Evolutionary conservation across 768 basidiomycete species (phyloP), one percentile per base, ranked within the genome.

Genomic region (Tricholoma terreum): DNA sequence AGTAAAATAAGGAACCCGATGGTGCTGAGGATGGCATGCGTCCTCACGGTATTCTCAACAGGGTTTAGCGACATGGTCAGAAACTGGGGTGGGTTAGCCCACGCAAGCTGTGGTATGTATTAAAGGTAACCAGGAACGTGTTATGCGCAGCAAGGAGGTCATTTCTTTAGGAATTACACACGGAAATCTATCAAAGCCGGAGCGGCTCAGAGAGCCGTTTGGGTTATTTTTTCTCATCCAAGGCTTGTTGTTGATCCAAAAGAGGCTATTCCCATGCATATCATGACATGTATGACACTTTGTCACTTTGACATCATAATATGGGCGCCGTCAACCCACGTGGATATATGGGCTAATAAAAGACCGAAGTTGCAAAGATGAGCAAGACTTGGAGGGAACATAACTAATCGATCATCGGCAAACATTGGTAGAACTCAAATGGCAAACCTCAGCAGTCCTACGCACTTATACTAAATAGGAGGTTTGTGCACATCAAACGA

Each of bases 1-100:
- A 88, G 75, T 15, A 87, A 61, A 50, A 85, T 69, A 49, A 86
- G 69, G 40, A 66, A 64, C 17, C 83, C 85, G 33, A 75, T 69
- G 0, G 78, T 66, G 60, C 77, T 79, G 9, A 86, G 69, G 35
- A 82, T 68, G 21, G 77, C 86, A 67, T 88, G 86, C 30, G 67
- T 77, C 55, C 67, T 74, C 12, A 72, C 73, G 34, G 68, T 66
- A 51, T 61, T 61, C 60, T 81, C 78, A 9, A 72, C n/a, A 14
- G 66, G 52, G 1, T n/a, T n/a, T n/a, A n/a, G n/a, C n/a, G n/a
- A n/a, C n/a, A n/a, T n/a, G n/a, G n/a, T 22, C 36, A 58, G n/a
- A 36, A 43, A 54, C 52, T 8, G 54, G 54, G 33, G 24, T 27
- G 24, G 6, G 24, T 27, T 27, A 27, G 24, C 24, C 6, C 24